Evolutionary conservation across 768 basidiomycete species (phyloP), one percentile per base, ranked within the genome.

Genomic region (Lentinula edodes): DNA sequence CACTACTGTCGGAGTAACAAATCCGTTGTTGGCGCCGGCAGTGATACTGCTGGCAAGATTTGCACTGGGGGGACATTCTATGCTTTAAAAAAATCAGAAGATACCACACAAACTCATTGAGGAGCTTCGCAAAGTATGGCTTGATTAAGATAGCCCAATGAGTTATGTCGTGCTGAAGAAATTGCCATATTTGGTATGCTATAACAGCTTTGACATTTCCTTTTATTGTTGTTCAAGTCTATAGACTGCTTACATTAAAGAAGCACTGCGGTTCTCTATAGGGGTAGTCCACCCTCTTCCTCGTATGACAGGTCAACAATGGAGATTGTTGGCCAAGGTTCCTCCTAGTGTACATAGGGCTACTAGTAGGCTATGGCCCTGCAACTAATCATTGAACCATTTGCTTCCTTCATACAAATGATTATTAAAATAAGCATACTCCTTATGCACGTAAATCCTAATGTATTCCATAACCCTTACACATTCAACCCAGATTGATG

Each of bases 201-300:
- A 10, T 61, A 23, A n/a, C 9, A 42, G 15, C 36, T 39, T 16
- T 32, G 2, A 16, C 15, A n/a, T 35, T 18, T 20, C 41, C 6
- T 46, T 15, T 15, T 36, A 39, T 38, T 2, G 18, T 39, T 12
- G 38, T 72, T 8, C n/a, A n/a, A n/a, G 13, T 13, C 32, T 54
- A 23, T 58, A 81, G 81, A 78, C 76, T 1, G 80, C 79, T 5
- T 78, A 81, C 35, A 72, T 81, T 35, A 80, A 80, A 61, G 80
- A 82, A 65, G 72, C 78, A 0, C 70, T 81, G 48, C 70, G 81
- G 28, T 70, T 80, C 63, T 70, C 73, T 32, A 73, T 75, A 60
- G 78, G 79, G 9, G 66, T 76, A 2, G 71, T 75, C 12, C 74
- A 68, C 2, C 74, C 76, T 5, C 68, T 79, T 41, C 74, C 78